These are phyloP conservation scores for Sclerotinia glacialis DNA, from an alignment of 2,329 filamentous ascomycete genomes.

Conservation along the genomic window DNA sequence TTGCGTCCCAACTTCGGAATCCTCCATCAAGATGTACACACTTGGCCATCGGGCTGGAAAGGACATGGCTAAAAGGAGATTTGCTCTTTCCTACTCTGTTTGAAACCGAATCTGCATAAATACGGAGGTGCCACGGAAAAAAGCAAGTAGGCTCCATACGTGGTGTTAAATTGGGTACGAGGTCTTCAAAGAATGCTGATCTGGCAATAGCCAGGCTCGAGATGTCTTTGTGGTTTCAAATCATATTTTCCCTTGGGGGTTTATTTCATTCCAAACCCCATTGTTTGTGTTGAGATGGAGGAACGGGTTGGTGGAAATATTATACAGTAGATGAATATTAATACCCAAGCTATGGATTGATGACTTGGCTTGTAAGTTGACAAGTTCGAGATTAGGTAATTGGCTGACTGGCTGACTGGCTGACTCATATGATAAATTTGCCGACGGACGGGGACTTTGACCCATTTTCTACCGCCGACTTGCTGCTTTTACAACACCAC, in stretches of 20 bases:
- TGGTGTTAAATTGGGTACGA: not conserved
- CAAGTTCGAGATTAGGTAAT: not conserved
- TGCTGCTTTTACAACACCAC: not conserved
- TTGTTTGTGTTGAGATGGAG: not conserved
- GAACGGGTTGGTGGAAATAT: not conserved
- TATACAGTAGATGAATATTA: not conserved
- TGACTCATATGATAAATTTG: conserved; percentile 1
- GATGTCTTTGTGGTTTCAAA: not conserved
- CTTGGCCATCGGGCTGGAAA: not conserved
- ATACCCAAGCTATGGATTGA: not conserved
- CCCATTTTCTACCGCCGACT: conserved; percentile 2
- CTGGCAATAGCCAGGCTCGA: not conserved
- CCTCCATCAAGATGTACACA: not conserved
- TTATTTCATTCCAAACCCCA: not conserved
- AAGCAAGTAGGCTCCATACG: not conserved
- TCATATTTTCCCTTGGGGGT: not conserved
- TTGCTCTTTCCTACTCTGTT: not conserved
- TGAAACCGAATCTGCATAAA: conserved; percentile 12
- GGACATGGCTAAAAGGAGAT: not conserved
- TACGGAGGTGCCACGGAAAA: conserved; percentile 11
- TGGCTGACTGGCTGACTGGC: not conserved
- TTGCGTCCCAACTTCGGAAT: not conserved
- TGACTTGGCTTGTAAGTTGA: not conserved
- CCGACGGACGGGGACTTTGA: not conserved
- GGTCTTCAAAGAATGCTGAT: conserved; percentile 1